Evolutionary conservation across 768 basidiomycete genomes (phyloP).

Genomic region (Auricularia auricula-judae): DNA sequence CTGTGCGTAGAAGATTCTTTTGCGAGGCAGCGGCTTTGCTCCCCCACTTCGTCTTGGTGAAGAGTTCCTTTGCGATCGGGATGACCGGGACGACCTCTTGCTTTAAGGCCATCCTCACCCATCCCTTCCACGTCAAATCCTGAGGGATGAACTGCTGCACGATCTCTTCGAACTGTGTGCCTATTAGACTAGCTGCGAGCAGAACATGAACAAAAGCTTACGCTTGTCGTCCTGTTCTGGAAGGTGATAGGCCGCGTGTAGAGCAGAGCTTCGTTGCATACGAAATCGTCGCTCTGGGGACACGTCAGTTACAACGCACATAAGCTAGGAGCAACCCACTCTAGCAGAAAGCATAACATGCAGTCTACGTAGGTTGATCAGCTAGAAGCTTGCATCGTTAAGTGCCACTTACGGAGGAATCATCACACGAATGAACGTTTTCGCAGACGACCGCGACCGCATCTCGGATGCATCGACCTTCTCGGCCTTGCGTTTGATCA

Average conservation of each 20-base stretch:
- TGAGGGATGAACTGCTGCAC: constrained; percentile 73
- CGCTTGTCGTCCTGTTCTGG: constrained; percentile 74
- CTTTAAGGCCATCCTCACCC: constrained; percentile 76
- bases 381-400: neutral
- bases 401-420: neutral
- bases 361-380: neutral
- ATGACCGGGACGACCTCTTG: constrained; percentile 69
- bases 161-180: constrained; percentile 58
- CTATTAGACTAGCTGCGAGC: constrained; percentile 2
- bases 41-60: constrained; percentile 64
- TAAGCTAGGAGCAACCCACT: neutral
- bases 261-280: constrained; percentile 68
- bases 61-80: constrained; percentile 66
- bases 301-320: constrained; percentile 7
- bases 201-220: constrained; percentile 25
- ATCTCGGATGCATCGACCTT: neutral
- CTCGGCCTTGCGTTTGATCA: neutral
- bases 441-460: neutral
- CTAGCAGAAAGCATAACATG: neutral
- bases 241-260: constrained; percentile 73
- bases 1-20: neutral
- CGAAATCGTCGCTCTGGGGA: constrained; percentile 58
- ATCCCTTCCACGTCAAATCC: constrained; percentile 67
- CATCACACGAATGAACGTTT: neutral
- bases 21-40: constrained; percentile 2